Conservation (phyloP, 306 rosid species). For the Cucurbita ficifolia region DNA sequence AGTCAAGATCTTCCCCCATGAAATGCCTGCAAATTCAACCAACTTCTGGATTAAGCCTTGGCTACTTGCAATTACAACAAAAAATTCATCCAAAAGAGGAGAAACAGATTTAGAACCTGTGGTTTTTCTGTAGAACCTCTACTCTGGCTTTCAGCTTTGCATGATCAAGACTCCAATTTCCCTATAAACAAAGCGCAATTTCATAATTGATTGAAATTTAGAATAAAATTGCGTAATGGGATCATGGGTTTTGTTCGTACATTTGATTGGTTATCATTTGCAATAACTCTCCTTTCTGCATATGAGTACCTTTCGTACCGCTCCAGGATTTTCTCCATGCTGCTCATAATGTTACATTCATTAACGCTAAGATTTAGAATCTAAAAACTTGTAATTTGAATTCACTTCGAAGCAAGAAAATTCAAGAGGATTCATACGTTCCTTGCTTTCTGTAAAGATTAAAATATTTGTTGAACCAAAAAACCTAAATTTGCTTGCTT, state of each 20-base stretch:
- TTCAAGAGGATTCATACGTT: too few species aligned
- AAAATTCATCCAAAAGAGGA: neutral
- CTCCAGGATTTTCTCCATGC: conserved; percentile 76
- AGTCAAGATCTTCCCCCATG: conserved; percentile 65
- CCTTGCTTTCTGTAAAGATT: too few species aligned
- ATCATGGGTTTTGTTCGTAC: conserved; percentile 17
- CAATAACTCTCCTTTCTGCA: conserved; percentile 42
- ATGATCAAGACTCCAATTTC: conserved; percentile 65
- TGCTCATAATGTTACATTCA: conserved; percentile 12
- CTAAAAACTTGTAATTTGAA: too few species aligned
- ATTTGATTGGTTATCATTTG: conserved; percentile 25
- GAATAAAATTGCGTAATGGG: neutral
- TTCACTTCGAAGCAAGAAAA: too few species aligned
- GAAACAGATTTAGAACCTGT: conserved; percentile 21
- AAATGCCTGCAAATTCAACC: conserved; percentile 38
- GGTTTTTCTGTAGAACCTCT: conserved; percentile 56
- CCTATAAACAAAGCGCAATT: conserved; percentile 18
- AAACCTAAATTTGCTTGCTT: too few species aligned
- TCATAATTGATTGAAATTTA: neutral
- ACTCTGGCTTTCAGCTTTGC: conserved; percentile 75
- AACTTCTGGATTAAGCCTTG: neutral
- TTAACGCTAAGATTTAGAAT: neutral
- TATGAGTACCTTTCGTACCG: conserved; percentile 73
- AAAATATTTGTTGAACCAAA: too few species aligned
- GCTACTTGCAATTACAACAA: too few species aligned